phyloP scores from a whole-genome alignment of 2,329 filamentous ascomycete genomes.

The Aspergillus ibericus region DNA sequence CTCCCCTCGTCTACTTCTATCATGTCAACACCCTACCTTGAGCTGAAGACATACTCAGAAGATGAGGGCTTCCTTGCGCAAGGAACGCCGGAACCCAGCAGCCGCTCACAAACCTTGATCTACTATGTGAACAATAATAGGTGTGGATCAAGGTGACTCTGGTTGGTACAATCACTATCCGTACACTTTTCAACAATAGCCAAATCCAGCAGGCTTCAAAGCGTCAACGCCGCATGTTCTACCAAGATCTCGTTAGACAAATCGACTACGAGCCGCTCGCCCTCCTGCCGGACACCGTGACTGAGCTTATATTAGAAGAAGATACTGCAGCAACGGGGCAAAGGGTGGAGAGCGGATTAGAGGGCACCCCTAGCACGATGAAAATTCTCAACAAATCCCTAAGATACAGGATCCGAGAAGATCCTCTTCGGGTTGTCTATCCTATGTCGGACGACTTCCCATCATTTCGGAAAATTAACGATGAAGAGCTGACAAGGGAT shows the following conservation, averaged over 20 bases:
- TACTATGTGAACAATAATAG: conserved; percentile 14
- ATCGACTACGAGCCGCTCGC: conserved; percentile 17
- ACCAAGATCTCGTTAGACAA: conserved; percentile 14
- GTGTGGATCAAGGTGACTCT: conserved; percentile 24
- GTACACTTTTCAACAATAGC: conserved; percentile 2
- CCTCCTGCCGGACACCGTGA: conserved; percentile 22
- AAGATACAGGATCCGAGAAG: conserved; percentile 11
- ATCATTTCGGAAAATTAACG: conserved; percentile 14
- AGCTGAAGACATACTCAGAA: conserved; percentile 12
- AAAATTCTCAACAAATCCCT: conserved; percentile 6
- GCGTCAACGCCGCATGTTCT: conserved; percentile 16
- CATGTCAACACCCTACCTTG: too few relatives aligned
- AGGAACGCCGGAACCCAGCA: conserved; percentile 8
- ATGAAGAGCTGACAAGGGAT: conserved; percentile 11
- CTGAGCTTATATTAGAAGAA: conserved; percentile 17
- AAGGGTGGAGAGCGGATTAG: background rate
- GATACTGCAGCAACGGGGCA: background rate
- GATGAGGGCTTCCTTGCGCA: conserved; percentile 7
- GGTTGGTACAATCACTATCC: conserved; percentile 6
- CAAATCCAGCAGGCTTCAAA: conserved; percentile 12
- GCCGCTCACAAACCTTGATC: conserved; percentile 16
- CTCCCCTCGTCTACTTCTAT: too few relatives aligned
- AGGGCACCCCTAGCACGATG: background rate
- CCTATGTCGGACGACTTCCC: conserved; percentile 12
- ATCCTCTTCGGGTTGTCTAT: conserved; percentile 16